A percentile compares a stretch with the other conserved stretches of the same genome.
Conservation (phyloP, 1,284 basidiomycete species). For the Cryptococcus hybrid region DNA sequence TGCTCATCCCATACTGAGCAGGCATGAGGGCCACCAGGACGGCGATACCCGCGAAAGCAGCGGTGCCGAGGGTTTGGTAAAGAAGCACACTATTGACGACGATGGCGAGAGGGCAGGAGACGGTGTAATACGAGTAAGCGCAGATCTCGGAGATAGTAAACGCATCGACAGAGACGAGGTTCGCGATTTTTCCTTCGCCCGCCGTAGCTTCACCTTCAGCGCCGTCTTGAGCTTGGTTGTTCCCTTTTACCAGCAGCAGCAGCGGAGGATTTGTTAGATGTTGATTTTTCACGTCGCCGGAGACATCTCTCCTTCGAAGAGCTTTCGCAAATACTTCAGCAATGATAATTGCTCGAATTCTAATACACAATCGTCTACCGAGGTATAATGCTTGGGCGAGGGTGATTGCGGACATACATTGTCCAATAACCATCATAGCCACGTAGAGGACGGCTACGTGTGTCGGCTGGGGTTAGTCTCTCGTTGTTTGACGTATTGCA, state of each 20-base stretch:
- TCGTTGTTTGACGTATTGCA: conserved; percentile 51
- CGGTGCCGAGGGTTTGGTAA: conserved; percentile 48
- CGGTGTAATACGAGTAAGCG: conserved; percentile 46
- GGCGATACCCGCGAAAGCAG: conserved; percentile 52
- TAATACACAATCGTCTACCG: conserved; percentile 53
- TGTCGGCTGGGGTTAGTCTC: conserved; percentile 38
- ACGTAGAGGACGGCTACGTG: conserved; percentile 57
- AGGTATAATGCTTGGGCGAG: conserved; percentile 53
- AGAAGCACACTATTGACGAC: conserved; percentile 53
- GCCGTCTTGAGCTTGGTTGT: conserved; percentile 13
- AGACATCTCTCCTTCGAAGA: conserved; percentile 53
- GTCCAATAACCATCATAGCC: conserved; percentile 52
- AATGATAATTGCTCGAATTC: conserved; percentile 54
- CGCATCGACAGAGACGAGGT: conserved; percentile 57
- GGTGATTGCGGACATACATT: conserved; percentile 47
- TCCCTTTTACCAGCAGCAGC: conserved; percentile 17
- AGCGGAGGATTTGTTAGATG: not conserved
- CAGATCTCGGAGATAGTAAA: conserved; percentile 49
- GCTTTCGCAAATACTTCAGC: conserved; percentile 58
- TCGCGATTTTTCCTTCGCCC: conserved; percentile 56
- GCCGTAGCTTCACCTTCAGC: conserved; percentile 32
- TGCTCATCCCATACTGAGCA: conserved; percentile 47
- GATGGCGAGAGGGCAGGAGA: conserved; percentile 51
- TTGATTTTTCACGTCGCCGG: conserved; percentile 39
- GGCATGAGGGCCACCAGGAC: conserved; percentile 50